These are phyloP conservation scores for Fusarium sp. DNA, from an alignment of 2,329 filamentous ascomycete species.

Conservation along the genomic window DNA sequence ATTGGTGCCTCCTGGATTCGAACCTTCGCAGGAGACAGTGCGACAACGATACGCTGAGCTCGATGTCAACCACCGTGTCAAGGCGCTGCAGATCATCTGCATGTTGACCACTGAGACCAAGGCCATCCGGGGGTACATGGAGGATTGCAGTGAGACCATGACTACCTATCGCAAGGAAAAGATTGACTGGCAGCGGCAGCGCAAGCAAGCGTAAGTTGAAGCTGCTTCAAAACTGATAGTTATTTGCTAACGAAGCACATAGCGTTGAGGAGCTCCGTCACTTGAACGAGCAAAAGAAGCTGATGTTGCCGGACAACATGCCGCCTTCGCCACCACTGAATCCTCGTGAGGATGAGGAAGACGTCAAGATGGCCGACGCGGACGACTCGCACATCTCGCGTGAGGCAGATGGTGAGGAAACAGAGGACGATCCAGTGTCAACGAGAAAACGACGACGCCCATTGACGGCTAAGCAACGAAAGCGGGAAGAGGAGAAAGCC, in stretches of 20 bases:
- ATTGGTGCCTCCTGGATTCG: constrained; percentile 82
- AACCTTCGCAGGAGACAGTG: constrained; percentile 82
- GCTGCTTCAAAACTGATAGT: not conserved
- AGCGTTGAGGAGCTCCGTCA: constrained; percentile 78
- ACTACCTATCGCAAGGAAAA: constrained; percentile 95
- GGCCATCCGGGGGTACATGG: constrained; percentile 87
- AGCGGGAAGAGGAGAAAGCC: constrained; percentile 81
- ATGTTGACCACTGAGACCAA: constrained; percentile 89
- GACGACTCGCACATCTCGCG: constrained; percentile 70
- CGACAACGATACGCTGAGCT: constrained; percentile 78
- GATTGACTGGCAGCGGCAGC: constrained; percentile 88
- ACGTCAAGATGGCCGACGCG: constrained; percentile 71
- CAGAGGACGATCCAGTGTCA: constrained; percentile 74
- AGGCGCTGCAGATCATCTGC: constrained; percentile 85
- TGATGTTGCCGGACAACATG: constrained; percentile 78
- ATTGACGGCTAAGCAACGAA: constrained; percentile 74
- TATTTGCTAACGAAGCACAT: constrained; percentile 8
- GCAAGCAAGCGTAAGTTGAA: constrained; percentile 71
- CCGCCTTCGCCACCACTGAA: constrained; percentile 71
- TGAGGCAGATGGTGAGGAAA: constrained; percentile 76
- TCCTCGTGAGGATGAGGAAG: constrained; percentile 61
- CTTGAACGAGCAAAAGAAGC: constrained; percentile 79
- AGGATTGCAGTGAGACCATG: constrained; percentile 93
- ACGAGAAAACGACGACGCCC: constrained; percentile 68
- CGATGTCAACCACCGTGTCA: constrained; percentile 85